Percentiles rank a stretch among this genome's conserved stretches.
These are phyloP conservation scores for Coelastrella sp. DNA, from an alignment of 139 green algal genomes.

Conservation along the genomic window DNA sequence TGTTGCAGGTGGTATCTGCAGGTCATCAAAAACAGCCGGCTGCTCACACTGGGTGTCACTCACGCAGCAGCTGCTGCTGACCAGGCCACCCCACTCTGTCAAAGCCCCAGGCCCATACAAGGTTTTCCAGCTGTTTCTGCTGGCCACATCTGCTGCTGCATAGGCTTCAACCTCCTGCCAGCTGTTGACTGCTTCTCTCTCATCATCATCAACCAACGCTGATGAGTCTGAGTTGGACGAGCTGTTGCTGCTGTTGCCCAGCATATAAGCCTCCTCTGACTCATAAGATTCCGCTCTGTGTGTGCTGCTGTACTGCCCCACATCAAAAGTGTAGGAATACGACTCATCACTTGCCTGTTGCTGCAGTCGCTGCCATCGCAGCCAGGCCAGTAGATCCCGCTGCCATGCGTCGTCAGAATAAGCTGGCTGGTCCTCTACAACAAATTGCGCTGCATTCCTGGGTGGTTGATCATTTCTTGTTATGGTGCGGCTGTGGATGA, in stretches of 20 bases:
- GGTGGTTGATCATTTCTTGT: background rate
- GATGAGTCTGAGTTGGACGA: background rate
- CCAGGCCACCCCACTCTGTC: constrained; percentile 2
- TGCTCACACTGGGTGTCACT: background rate
- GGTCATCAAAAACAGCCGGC: no score
- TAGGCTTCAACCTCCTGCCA: constrained; percentile 23
- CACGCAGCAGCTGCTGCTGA: constrained; percentile 11
- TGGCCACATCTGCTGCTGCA: constrained; percentile 25
- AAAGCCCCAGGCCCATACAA: constrained; percentile 36
- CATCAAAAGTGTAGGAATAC: background rate
- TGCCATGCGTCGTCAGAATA: background rate
- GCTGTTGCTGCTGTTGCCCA: background rate
- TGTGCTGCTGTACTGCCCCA: background rate
- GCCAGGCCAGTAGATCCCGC: background rate
- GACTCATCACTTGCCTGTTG: background rate
- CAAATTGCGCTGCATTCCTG: background rate
- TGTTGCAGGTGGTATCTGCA: background rate
- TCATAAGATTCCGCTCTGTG: background rate
- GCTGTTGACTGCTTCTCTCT: background rate
- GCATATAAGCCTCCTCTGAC: background rate
- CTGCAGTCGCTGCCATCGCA: constrained; percentile 12
- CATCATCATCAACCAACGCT: background rate
- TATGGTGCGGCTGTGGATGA: background rate
- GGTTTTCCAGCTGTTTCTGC: constrained; percentile 41
- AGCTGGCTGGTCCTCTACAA: background rate